Evolutionary conservation across 192 early-diverging fungal species (phyloP), one percentile per base, ranked within the genome.

Genomic region (Coemansia sp.): DNA sequence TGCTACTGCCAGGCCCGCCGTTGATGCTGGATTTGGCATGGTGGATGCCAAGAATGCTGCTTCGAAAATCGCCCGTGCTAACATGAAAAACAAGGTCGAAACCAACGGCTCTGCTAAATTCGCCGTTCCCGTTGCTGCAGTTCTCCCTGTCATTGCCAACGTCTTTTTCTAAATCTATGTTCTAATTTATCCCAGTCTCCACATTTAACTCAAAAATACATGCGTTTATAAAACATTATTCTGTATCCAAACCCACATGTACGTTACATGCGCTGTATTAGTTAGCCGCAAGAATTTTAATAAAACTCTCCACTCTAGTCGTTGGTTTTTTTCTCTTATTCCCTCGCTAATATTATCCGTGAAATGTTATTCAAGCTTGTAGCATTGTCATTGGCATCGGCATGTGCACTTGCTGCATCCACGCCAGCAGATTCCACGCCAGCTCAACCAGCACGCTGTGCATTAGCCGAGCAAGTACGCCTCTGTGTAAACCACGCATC

Each of bases 401-500:
- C 15, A 16, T 63, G 12, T 42, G 56, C 68, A 36, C 54, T 63
- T 43, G 43, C 55, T 23, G 69, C 43, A 13, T 15, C 65, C 7
- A 45, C 45, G 21, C 6, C 20, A 11, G 19, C 50, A 42, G 3
- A 21, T 14, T 2, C 14, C 9, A 14, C 58, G 36, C 45, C 51
- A 23, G 3, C 53, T 14, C 45, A 18, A 43, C 49, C 33, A 5
- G 42, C 38, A 15, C 60, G 64, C 1, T 78, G 74, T 47, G 39
- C 74, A 2, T 50, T 78, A 7, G 45, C 63, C 9, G 74, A 68
- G 8, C 74, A 78, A 57, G 74, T 78, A 10, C 57, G 58, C 15
- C 63, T 70, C 7, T 78, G 74, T 51, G 68, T 63, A 21, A 78
- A 70, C 64, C 74, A 78, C 57, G 45, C 68, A 3, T 55, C 60